Conservation (phyloP, 1,139 yeast genomes). For the Candida smagusa region DNA sequence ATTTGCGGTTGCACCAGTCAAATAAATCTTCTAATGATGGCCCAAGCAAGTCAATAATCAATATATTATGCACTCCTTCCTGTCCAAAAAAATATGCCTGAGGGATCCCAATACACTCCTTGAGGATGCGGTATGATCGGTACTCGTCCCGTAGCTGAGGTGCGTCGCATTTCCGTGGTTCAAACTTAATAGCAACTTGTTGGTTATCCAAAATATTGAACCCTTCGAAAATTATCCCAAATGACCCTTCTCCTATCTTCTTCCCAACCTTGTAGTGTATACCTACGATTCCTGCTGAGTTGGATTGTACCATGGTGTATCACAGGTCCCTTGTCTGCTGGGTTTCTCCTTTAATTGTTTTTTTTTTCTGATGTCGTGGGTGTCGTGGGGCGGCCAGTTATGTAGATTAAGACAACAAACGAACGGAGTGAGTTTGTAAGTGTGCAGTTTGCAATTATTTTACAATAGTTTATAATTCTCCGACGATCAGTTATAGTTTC, state of each 20-base stretch:
- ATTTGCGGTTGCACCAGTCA: conserved; percentile 78
- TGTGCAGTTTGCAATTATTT: no score
- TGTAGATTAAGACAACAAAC: no score
- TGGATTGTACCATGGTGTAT: conserved; percentile 24
- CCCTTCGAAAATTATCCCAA: conserved; percentile 82
- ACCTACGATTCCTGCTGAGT: conserved; percentile 61
- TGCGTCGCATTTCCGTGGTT: conserved; percentile 76
- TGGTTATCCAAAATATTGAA: conserved; percentile 70
- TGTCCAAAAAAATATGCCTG: conserved; percentile 78
- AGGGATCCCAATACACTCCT: conserved; percentile 64
- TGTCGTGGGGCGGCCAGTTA: no score
- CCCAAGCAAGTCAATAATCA: conserved; percentile 70
- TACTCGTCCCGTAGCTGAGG: conserved; percentile 79
- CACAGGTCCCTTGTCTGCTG: not conserved
- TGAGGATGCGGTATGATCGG: conserved; percentile 64
- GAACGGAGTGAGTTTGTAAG: no score
- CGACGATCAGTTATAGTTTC: no score
- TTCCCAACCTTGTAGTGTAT: conserved; percentile 78
- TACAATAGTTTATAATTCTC: no score
- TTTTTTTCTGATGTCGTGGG: no score
- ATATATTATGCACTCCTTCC: conserved; percentile 73
- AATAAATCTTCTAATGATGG: conserved; percentile 76
- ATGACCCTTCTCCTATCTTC: conserved; percentile 83
- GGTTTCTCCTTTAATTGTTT: no score
- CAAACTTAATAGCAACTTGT: conserved; percentile 78